Evolutionary conservation across 108 stramenopile species (phyloP), one percentile per base, ranked within the genome.

Genomic region (Cyclotella cryptica): DNA sequence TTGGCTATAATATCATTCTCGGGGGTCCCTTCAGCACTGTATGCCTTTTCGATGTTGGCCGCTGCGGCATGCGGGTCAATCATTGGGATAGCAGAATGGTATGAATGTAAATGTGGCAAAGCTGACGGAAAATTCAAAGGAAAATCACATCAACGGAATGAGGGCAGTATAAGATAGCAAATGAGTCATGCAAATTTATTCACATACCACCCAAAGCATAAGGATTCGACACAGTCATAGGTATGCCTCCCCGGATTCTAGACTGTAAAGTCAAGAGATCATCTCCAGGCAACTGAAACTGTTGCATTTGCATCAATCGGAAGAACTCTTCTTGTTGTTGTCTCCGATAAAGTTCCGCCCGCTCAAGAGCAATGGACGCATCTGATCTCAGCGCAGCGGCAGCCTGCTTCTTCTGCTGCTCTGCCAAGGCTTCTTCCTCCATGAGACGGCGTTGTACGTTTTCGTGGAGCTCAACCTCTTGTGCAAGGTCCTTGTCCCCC

Each of bases 301-400:
- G 61, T 30, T 62, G 61, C 61, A 62, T 62, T 30, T 62, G 61
- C 8, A 62, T 18, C 61, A 62, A 62, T 39, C 61, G 61, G 35
- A 62, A n/a, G 7, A 41, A 40, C 15, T 62, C 61, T 3, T 62
- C 61, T 30, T 62, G 61, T 11, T 62, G 61, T n/a, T 19, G 61
- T 9, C 61, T 3, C 14, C 61, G 61, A 39, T 1, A 41, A 3
- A 62, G 40, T 41, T 62, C 35, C 15, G 61, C 35, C 39, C 17
- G 40, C 39, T 62, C 61, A 17, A 62, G 13, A 21, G 55, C 17
- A 58, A 1, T 14, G 24, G 9, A 27, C 13, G 24, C 26, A 17
- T n/a, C 39, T 30, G 17, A 9, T 17, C 30, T 40, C 11, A 14
- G 5, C 39, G 19, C 9, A 15, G 13, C 30, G 35, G 35, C 61